Evolutionary conservation across 1,284 basidiomycete genomes (phyloP), one percentile per base, ranked within the genome.

Genomic region (Moesziomyces aphidis): DNA sequence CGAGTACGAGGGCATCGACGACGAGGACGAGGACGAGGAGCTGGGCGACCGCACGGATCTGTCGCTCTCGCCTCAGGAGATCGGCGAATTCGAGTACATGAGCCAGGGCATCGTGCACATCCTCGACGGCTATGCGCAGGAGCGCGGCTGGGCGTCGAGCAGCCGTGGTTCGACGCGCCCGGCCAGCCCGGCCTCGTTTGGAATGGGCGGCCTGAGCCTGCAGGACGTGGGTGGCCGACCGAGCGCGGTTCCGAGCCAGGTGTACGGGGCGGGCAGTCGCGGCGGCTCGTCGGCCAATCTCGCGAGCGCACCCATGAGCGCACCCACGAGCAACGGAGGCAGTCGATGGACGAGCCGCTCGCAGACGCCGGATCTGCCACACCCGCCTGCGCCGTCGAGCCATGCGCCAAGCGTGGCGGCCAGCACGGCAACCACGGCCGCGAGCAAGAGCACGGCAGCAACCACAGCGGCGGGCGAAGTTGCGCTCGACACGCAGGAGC

Each of bases 41-140:
- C 67, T 61, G 61, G 64, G 58, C 3, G 64, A 78, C 39, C 24
- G 65, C 22, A 63, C 59, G n/a, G 80, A 82, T 28, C 67, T 80
- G 4, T 66, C 69, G 28, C 55, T 83, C 17, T 65, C 69, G n/a
- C 44, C 65, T 23, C 75, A 73, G 46, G 82, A 83, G 68, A 66
- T 77, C 17, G 72, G 63, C 10, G 82, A 83, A 61, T 78, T 83
- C 24, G 78, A 82, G 50, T 49, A 48, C 19, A 68, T 83, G 54
- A 80, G 70, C 15, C 70, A 63, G 22, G 72, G 71, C 46, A 70
- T 83, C 42, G 82, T 83, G 15, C 61, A 70, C 8, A 59, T 83
- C 26, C 59, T 83, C 31, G 78, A 83, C 48, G 66, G 62, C 1
- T 83, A 80, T 49, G 68, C 78, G 15, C 53, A 52, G 13, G 80